Evolutionary conservation across 768 basidiomycete species (phyloP).

Genomic region (Boletus vermiculosoides): DNA sequence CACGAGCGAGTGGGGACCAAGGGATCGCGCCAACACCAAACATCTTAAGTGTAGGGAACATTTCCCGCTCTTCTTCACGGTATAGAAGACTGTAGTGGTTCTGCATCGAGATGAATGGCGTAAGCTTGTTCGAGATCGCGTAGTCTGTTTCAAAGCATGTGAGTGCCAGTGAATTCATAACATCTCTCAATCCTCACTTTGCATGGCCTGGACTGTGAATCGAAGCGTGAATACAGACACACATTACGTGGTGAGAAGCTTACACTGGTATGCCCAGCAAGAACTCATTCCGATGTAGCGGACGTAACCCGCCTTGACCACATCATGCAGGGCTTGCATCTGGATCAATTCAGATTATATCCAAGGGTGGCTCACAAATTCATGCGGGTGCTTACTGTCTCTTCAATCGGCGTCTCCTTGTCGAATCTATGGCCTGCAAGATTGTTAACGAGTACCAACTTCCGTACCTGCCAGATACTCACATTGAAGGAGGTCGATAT

Average conservation of each 20-base stretch:
- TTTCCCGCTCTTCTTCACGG: constrained; percentile 60
- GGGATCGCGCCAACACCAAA: constrained; percentile 47
- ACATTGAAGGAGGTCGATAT: constrained; percentile 60
- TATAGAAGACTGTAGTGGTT: constrained; percentile 57
- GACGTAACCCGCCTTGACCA: constrained; percentile 48
- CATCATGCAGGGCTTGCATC: constrained; percentile 52
- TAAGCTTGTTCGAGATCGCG: constrained; percentile 42
- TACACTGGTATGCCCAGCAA: constrained; percentile 42
- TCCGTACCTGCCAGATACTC: not conserved
- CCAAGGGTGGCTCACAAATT: not conserved
- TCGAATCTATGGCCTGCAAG: constrained; percentile 47
- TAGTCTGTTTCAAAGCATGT: constrained; percentile 29
- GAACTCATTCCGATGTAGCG: constrained; percentile 47
- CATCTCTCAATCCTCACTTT: constrained; percentile 26
- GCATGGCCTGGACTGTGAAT: constrained; percentile 38
- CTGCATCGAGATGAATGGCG: constrained; percentile 65
- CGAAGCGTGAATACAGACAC: not conserved
- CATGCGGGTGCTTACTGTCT: constrained; percentile 29
- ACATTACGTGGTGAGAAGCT: constrained; percentile 3
- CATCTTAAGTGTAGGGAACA: constrained; percentile 51
- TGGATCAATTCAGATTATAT: not conserved
- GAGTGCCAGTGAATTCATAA: not conserved
- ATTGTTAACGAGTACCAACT: not conserved
- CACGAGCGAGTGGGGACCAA: constrained; percentile 44
- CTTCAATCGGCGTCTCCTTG: constrained; percentile 48